These are phyloP conservation scores for Fusarium citri DNA, from an alignment of 2,329 filamentous ascomycete genomes.

Conservation along the genomic window DNA sequence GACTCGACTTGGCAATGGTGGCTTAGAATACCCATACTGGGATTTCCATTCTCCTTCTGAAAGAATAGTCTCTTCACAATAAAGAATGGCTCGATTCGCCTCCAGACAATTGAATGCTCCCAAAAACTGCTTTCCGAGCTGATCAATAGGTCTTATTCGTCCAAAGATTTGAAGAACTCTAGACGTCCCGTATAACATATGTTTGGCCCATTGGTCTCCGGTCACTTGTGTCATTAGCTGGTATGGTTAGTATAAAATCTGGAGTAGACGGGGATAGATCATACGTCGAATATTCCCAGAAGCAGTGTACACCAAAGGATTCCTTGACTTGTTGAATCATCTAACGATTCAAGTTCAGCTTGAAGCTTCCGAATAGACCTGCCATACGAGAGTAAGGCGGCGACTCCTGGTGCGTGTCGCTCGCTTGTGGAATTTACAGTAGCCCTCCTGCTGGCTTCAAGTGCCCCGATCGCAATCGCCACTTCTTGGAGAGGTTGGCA, in stretches of 20 bases:
- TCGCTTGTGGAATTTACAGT: not conserved
- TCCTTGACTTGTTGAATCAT: constrained; percentile 1
- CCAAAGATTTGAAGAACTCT: constrained; percentile 35
- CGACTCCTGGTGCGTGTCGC: not conserved
- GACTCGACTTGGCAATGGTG: not conserved
- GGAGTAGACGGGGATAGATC: fast-evolving
- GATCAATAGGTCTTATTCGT: not conserved
- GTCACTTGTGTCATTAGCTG: constrained; percentile 45
- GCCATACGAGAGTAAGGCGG: constrained; percentile 38
- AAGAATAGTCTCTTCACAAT: constrained; percentile 40
- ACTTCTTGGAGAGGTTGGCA: constrained; percentile 32
- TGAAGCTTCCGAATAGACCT: constrained; percentile 33
- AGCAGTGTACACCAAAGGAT: constrained; percentile 46
- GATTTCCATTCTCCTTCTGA: constrained; percentile 5
- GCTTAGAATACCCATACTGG: fast-evolving
- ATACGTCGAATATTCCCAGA: constrained; percentile 46
- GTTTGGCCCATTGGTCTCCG: constrained; percentile 43
- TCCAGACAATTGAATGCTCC: constrained; percentile 40
- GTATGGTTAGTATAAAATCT: not conserved
- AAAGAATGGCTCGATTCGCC: constrained; percentile 42
- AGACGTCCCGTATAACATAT: constrained; percentile 46
- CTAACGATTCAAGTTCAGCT: not conserved
- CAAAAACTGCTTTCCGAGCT: constrained; percentile 30
- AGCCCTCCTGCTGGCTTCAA: constrained; percentile 40
- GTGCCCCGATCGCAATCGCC: constrained; percentile 43